Percentiles rank a stretch among this genome's conserved stretches.
Evolutionary conservation across 768 basidiomycete genomes (phyloP).

Genomic region (Tylopilus sp.): DNA sequence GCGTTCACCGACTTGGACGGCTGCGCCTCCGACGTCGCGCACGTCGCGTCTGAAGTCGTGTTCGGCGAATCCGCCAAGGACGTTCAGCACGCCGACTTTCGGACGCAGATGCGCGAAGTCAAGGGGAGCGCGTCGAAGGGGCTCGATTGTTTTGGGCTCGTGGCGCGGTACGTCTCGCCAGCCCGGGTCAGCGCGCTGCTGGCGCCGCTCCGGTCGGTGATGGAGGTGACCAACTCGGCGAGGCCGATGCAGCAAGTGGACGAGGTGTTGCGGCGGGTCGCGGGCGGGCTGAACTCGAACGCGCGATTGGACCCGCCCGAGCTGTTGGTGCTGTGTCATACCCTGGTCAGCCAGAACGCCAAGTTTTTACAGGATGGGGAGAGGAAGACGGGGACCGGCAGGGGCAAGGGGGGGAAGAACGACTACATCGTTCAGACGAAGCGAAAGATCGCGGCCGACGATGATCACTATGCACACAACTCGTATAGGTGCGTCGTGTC

Average conservation of each 20-base stretch:
- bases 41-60: constrained; percentile 83
- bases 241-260: constrained; percentile 84
- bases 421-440: constrained; percentile 78
- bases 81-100: constrained; percentile 84
- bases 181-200: constrained; percentile 72
- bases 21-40: constrained; percentile 74
- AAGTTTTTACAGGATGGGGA: constrained; percentile 70
- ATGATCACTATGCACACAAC: constrained; percentile 78
- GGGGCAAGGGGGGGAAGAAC: constrained; percentile 36
- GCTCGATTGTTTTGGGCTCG: constrained; percentile 79
- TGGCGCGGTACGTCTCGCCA: constrained; percentile 78
- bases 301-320: constrained; percentile 63
- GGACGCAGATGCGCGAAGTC: constrained; percentile 92
- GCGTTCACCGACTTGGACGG: constrained; percentile 66
- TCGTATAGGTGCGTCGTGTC: constrained; percentile 66
- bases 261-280: constrained; percentile 80
- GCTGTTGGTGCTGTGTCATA: constrained; percentile 79
- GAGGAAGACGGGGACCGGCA: constrained; percentile 31
- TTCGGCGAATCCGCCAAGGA: constrained; percentile 94
- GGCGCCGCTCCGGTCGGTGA: constrained; percentile 73
- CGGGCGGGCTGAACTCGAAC: constrained; percentile 84
- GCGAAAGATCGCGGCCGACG: constrained; percentile 51
- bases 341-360: constrained; percentile 88
- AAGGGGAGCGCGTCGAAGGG: constrained; percentile 77
- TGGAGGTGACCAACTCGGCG: constrained; percentile 79